phyloP scores from a whole-genome alignment of 345 rosid species.

The Heritiera fomes region DNA sequence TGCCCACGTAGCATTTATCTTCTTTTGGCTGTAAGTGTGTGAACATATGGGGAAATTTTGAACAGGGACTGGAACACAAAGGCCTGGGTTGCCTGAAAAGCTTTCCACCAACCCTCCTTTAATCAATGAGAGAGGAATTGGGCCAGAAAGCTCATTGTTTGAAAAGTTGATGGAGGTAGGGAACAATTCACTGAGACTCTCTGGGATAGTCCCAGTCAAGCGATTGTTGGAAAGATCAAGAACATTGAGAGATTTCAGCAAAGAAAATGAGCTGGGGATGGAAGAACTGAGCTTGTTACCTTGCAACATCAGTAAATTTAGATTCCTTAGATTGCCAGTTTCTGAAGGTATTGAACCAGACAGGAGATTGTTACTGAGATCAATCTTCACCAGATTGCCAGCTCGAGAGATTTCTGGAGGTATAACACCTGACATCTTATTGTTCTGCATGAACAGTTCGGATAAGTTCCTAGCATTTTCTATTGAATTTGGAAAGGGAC shows the following conservation, averaged over 20 bases:
- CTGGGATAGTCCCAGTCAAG: conserved; percentile 75
- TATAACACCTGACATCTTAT: conserved; percentile 63
- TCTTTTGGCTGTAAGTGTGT: conserved; percentile 44
- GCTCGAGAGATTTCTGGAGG: conserved; percentile 74
- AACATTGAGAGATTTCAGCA: conserved; percentile 70
- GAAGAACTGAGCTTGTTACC: conserved; percentile 61
- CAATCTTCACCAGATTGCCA: conserved; percentile 78
- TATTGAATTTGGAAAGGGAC: conserved; percentile 55
- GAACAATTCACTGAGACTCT: conserved; percentile 54
- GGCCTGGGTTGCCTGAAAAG: conserved; percentile 81
- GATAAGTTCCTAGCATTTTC: conserved; percentile 74
- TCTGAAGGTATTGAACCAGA: conserved; percentile 81
- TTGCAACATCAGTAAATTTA: conserved; percentile 72
- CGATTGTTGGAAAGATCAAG: conserved; percentile 81
- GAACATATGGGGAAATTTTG: conserved; percentile 62
- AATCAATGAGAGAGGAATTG: conserved; percentile 67
- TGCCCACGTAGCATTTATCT: conserved; percentile 63
- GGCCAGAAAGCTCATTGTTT: conserved; percentile 79
- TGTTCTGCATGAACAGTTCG: conserved; percentile 76
- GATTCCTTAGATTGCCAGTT: conserved; percentile 67
- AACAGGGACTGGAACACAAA: conserved; percentile 59
- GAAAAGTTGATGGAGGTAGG: conserved; percentile 82
- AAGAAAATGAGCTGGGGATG: conserved; percentile 71
- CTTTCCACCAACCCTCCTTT: conserved; percentile 73
- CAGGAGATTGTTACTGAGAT: conserved; percentile 72